Evolutionary conservation across 139 green algal species (phyloP), one percentile per base, ranked within the genome.

Genomic region (Pedinophyceae sp.): DNA sequence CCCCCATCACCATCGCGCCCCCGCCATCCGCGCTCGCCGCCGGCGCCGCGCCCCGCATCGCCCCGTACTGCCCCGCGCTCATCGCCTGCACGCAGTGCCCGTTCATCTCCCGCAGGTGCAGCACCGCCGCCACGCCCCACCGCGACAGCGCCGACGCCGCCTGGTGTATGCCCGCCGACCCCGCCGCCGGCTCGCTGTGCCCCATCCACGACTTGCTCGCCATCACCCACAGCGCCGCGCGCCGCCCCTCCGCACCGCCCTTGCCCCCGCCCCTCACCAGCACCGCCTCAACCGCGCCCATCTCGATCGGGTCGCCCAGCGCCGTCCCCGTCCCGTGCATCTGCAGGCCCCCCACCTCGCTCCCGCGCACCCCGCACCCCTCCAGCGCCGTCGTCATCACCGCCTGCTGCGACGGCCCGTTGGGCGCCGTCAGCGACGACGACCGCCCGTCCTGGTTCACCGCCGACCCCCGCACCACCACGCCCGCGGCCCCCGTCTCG

Each of bases 131-230:
- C 5, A 4, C 24, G 16, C 25, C 29, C 47, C n/a, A n/a, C n/a
- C n/a, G n/a, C n/a, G n/a, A n/a, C 24, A 75, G 53, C 1, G 57
- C 59, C 7, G 6, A 2, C 3, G 71, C 4, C 3, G 72, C 74
- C 56, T 86, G 67, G 2, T 69, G 38, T 1, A 92, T 50, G 27
- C 79, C 81, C 24, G 78, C 71, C 2, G 85, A 40, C 19, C 86
- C 86, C 0, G 78, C 72, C 17, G 75, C 80, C 2, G 80, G 72
- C 67, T 95, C 86, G 3, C 68, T 76, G 64, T 95, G 86, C 4
- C 83, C 86, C 2, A 87, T 67, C 65, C 73, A 81, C 19, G 73
- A 75, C 64, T 94, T 93, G 54, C 38, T 64, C 20, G 79, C 72
- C 2, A 59, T 55, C 22, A 82, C 45, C 0, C 57, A 20, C 24